Evolutionary conservation across 352 stramenopile species (phyloP).

Genomic region (Chrysophaeum taylorii): DNA sequence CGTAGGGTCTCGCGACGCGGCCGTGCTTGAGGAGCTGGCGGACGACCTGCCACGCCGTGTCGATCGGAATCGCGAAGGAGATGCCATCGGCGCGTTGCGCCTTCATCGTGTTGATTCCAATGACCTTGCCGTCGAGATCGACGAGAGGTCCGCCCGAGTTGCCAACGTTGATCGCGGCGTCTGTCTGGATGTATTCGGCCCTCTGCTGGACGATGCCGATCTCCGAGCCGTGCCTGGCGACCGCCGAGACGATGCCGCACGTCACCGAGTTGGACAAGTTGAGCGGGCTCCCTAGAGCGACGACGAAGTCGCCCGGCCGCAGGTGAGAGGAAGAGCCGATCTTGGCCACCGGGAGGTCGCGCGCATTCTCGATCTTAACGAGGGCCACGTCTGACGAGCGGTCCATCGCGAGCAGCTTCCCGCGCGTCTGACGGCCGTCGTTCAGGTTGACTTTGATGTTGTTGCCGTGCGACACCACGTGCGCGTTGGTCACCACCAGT

Average conservation of each 20-base stretch:
- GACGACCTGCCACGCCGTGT: constrained; percentile 73
- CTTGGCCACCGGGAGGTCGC: constrained; percentile 33
- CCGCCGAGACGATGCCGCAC: constrained; percentile 74
- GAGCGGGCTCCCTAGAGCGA: constrained; percentile 75
- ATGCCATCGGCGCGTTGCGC: constrained; percentile 72
- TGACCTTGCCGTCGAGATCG: constrained; percentile 77
- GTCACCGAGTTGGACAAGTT: constrained; percentile 78
- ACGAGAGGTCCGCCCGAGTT: constrained; percentile 83
- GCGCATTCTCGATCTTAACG: constrained; percentile 59
- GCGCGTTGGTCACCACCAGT: constrained; percentile 78
- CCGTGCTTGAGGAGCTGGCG: constrained; percentile 68
- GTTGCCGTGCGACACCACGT: constrained; percentile 56
- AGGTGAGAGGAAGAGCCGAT: constrained; percentile 56
- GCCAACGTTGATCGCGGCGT: constrained; percentile 79
- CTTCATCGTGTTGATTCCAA: constrained; percentile 87
- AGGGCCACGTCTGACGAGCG: constrained; percentile 74
- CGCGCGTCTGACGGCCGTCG: constrained; percentile 61
- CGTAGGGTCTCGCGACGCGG: constrained; percentile 71
- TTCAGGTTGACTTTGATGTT: constrained; percentile 43
- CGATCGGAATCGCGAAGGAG: constrained; percentile 80
- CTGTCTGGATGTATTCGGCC: constrained; percentile 80
- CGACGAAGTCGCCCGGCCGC: constrained; percentile 75
- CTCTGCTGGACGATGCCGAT: constrained; percentile 56
- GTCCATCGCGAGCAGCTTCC: constrained; percentile 66
- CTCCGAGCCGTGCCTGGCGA: constrained; percentile 70